Conservation (phyloP, 192 early-diverging fungal genomes). For the Coemansia sp. region DNA sequence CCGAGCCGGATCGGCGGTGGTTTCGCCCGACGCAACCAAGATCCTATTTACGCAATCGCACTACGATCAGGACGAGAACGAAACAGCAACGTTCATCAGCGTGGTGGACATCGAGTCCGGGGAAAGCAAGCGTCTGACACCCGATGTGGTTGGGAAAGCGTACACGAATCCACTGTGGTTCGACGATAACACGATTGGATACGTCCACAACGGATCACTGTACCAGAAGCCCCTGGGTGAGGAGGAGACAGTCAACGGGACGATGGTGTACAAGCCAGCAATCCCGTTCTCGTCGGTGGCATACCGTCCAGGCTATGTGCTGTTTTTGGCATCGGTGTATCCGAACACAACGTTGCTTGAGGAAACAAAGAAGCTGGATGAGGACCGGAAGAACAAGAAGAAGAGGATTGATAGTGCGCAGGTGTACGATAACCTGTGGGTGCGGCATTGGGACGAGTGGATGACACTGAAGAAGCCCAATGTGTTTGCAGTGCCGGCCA, state of each 20-base stretch:
- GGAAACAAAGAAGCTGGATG: neutral
- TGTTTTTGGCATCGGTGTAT: slow-evolving; percentile 28
- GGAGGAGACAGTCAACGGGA: slow-evolving; percentile 6
- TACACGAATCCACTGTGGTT: slow-evolving; percentile 37
- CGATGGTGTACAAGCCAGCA: slow-evolving; percentile 15
- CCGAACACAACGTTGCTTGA: neutral
- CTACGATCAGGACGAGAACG: slow-evolving; percentile 35
- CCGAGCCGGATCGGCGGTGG: slow-evolving; percentile 15
- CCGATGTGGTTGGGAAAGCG: slow-evolving; percentile 6
- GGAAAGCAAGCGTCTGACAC: slow-evolving; percentile 8
- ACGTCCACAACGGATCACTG: slow-evolving; percentile 20
- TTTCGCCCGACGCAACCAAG: slow-evolving; percentile 32
- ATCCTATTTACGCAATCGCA: slow-evolving; percentile 20
- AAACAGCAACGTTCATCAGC: slow-evolving; percentile 21
- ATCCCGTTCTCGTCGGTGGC: slow-evolving; percentile 16
- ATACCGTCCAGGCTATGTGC: slow-evolving; percentile 15
- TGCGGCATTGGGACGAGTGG: slow-evolving; percentile 74
- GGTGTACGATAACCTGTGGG: slow-evolving; percentile 67
- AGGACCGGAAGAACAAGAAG: slow-evolving; percentile 39
- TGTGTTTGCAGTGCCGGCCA: slow-evolving; percentile 14
- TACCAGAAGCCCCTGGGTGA: slow-evolving; percentile 9
- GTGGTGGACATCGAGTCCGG: slow-evolving; percentile 20
- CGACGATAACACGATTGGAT: slow-evolving; percentile 27
- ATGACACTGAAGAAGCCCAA: slow-evolving; percentile 45
- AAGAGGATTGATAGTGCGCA: slow-evolving; percentile 56